These are phyloP conservation scores for Gnomoniopsis smithogilvyi DNA, from an alignment of 2,329 filamentous ascomycete genomes.

Conservation along the genomic window DNA sequence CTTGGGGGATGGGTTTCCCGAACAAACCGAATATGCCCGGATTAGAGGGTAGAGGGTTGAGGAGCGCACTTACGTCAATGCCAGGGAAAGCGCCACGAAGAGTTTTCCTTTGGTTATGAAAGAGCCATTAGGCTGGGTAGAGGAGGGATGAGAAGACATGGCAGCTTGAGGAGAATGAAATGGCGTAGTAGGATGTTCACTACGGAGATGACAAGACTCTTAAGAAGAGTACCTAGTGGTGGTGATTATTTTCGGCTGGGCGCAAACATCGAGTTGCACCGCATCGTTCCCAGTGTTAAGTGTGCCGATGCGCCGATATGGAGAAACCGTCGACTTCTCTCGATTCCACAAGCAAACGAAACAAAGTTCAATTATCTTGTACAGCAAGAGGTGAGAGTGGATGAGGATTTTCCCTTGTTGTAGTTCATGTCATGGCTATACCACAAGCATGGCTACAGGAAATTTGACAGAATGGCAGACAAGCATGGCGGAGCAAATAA, in stretches of 20 bases:
- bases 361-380: neutral
- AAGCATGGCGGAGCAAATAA: neutral
- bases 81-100: slow-evolving; percentile 32
- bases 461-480: neutral
- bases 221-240: neutral
- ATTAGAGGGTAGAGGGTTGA: neutral
- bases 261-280: neutral
- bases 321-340: neutral
- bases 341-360: no score
- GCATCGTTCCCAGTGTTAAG: neutral
- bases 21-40: no score
- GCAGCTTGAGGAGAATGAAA: slow-evolving; percentile 17
- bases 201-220: neutral
- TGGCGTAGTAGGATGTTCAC: neutral
- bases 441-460: neutral
- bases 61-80: slow-evolving; percentile 33
- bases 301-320: neutral
- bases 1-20: neutral
- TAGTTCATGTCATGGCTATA: neutral
- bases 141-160: slow-evolving; percentile 17
- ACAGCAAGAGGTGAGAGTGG: neutral
- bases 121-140: slow-evolving; percentile 23
- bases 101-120: slow-evolving; percentile 34
- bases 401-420: neutral
- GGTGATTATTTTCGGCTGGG: neutral